These are phyloP conservation scores for Cystobasidium onofrii DNA, from an alignment of 768 basidiomycete genomes.

Conservation along the genomic window DNA sequence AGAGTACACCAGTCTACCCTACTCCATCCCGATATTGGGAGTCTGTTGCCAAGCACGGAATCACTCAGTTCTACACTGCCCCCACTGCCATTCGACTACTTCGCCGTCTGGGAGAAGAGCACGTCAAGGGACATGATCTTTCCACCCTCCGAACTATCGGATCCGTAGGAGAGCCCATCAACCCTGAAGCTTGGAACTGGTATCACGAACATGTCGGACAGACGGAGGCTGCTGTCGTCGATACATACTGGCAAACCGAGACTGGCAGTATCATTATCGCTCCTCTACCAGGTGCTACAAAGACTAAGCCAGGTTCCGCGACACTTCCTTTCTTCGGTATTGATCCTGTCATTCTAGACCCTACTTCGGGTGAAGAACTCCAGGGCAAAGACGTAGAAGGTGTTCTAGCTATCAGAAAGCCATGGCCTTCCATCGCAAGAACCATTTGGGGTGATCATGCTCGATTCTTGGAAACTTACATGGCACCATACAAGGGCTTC, in stretches of 20 bases:
- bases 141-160: slow-evolving; percentile 76
- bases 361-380: slow-evolving; percentile 63
- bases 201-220: slow-evolving; percentile 91
- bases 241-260: slow-evolving; percentile 76
- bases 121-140: slow-evolving; percentile 75
- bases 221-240: slow-evolving; percentile 59
- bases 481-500: slow-evolving; percentile 57
- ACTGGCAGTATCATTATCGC: slow-evolving; percentile 92
- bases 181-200: slow-evolving; percentile 99
- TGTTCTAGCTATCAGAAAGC: slow-evolving; percentile 70
- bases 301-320: slow-evolving; percentile 91
- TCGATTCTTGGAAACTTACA: slow-evolving; percentile 69
- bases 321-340: slow-evolving; percentile 98
- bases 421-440: slow-evolving; percentile 94
- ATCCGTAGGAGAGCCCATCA: slow-evolving; percentile 94
- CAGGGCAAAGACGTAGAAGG: slow-evolving; percentile 80
- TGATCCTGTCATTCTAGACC: slow-evolving; percentile 76
- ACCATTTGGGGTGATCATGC: slow-evolving; percentile 88
- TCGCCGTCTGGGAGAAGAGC: slow-evolving; percentile 72
- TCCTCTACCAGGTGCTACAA: slow-evolving; percentile 89
- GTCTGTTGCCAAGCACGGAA: slow-evolving; percentile 78
- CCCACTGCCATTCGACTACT: slow-evolving; percentile 92
- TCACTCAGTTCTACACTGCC: slow-evolving; percentile 91
- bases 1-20: slow-evolving; percentile 93
- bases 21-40: slow-evolving; percentile 96